Base-by-base conservation (phyloP, 352 stramenopile genomes). In the Phytophthora cajani region DNA sequence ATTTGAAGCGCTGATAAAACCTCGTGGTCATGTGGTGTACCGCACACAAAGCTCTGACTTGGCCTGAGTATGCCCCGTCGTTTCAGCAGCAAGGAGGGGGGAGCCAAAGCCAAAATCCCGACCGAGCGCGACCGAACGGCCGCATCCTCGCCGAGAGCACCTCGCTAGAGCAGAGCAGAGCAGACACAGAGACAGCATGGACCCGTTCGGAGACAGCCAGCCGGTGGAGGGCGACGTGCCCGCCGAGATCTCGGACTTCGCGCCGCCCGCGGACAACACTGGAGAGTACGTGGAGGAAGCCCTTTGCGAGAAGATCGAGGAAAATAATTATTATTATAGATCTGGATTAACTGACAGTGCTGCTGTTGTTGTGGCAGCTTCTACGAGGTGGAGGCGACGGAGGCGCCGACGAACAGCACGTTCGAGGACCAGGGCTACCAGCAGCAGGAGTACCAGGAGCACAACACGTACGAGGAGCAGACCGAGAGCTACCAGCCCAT, bases 171-270 rank as follows among this genome's bases (percentile, higher is more conserved):
- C 27, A 61, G 27, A 58, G 59, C 50, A 59, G 27, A 58, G 59
- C 50, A 59, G 30, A 49, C 42, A 12, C 57, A 56, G 19, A 62
- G 42, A 71, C 25, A 66, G 12, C 33, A 92, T 91, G 85, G 81
- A 92, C 67, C 82, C 85, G 25, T 92, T 92, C 59, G 81, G 80
- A 74, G 81, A 88, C 50, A 63, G 67, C 62, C 70, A 59, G 54
- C 21, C 57, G 1, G 59, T 72, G 12, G 62, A 77, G n/a, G 71
- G 69, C 25, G 72, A 84, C 17, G 69, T 66, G 17, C 52, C 69
- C 23, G 63, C 63, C 40, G 83, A 90, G 27, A 67, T 92, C 42
- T 83, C 69, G 67, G 83, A 80, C 72, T 92, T 91, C 79, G 81
- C 82, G 71, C 67, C 85, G 51, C 81, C 83, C 25, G 58, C 57